phyloP scores from a whole-genome alignment of 768 basidiomycete species.

The Kwoniella dejecticola region DNA sequence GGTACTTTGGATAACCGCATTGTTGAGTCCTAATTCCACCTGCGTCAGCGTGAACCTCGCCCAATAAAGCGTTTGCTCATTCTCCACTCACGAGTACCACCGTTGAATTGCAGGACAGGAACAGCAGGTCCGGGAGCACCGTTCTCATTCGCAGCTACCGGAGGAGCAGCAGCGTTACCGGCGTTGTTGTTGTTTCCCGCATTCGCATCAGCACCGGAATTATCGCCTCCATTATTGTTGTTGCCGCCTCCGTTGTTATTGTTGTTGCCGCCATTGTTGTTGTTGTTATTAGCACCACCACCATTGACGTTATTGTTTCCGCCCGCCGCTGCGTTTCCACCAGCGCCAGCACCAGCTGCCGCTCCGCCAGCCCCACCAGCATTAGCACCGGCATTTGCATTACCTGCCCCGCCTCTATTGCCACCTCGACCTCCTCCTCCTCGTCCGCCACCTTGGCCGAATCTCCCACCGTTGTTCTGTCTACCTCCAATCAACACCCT shows the following conservation, averaged over 20 bases:
- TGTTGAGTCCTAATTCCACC: constrained; percentile 24
- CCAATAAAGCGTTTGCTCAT: background rate
- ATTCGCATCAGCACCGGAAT: background rate
- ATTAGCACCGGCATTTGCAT: constrained; percentile 24
- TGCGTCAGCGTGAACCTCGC: background rate
- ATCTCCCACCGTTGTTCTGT: constrained; percentile 6
- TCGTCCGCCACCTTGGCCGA: background rate
- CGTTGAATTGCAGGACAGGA: constrained; percentile 31
- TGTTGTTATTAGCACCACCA: background rate
- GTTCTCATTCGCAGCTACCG: constrained; percentile 22
- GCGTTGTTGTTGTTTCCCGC: background rate
- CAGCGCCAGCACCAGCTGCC: constrained; percentile 15
- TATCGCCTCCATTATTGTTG: constrained; percentile 15
- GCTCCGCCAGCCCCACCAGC: constrained; percentile 14
- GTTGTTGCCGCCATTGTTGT: background rate
- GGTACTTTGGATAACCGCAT: constrained; percentile 21
- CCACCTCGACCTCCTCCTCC: constrained; percentile 5
- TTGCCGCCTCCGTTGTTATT: background rate
- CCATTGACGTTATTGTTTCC: constrained; percentile 4
- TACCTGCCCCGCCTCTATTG: constrained; percentile 18
- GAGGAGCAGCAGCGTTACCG: constrained; percentile 1
- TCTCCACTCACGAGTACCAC: constrained; percentile 30
- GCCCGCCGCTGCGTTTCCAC: constrained; percentile 2
- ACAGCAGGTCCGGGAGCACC: constrained; percentile 35
- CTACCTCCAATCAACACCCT: constrained; percentile 8